Percentiles rank a stretch among this genome's conserved stretches.
Evolutionary conservation across 441 rosid species (phyloP).

Genomic region (Adansonia gregorii): DNA sequence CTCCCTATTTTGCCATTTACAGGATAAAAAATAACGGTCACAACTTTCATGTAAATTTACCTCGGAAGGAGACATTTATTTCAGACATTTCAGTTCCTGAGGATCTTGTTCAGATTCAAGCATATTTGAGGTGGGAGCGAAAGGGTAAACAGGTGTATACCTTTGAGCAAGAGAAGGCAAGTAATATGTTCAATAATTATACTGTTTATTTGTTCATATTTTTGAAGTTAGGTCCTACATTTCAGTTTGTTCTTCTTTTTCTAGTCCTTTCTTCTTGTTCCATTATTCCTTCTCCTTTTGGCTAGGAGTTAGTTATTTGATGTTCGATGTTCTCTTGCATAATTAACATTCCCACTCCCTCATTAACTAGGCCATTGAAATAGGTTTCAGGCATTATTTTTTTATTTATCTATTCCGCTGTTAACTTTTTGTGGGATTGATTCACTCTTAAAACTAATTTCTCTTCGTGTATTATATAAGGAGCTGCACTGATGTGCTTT

Average conservation of each 20-base stretch:
- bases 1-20: conserved; percentile 33
- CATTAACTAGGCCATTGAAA: neutral
- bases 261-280: neutral
- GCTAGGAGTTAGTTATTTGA: conserved; percentile 1
- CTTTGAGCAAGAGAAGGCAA: conserved; percentile 94
- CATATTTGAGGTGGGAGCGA: conserved; percentile 97
- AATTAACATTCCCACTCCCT: neutral
- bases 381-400: neutral
- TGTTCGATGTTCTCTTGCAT: conserved; percentile 11
- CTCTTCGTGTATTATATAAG: neutral
- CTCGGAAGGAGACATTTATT: conserved; percentile 47
- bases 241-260: conserved; percentile 1
- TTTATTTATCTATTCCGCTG: neutral
- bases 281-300: neutral
- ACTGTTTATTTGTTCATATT: neutral
- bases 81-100: conserved; percentile 73
- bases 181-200: conserved; percentile 25
- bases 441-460: conserved; percentile 1
- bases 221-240: neutral
- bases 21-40: conserved; percentile 60
- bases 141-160: conserved; percentile 86
- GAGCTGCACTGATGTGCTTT: conserved; percentile 5
- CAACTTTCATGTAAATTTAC: conserved; percentile 67
- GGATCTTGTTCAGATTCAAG: conserved; percentile 93
- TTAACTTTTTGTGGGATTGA: neutral